Evolutionary conservation across 805 yeast genomes (phyloP), one percentile per base, ranked within the genome.

Genomic region (Suhomyces sp.): DNA sequence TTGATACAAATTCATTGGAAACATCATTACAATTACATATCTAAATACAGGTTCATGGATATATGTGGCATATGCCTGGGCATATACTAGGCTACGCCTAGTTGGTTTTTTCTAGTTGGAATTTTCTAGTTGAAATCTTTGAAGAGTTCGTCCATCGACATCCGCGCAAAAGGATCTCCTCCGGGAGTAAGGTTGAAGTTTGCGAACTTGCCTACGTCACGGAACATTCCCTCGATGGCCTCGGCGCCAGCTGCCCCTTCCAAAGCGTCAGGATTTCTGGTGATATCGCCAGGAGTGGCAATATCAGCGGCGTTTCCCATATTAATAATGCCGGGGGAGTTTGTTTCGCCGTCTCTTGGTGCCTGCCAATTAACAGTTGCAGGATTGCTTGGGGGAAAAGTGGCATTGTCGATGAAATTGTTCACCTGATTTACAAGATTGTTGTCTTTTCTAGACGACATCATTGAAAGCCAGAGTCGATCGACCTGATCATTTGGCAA

Each of bases 401-500:
- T 17, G 9, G 12, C 40, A 13, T 17, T 35, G 20, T 35, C 40
- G 40, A 19, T 17, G 40, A 4, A 35, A 15, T n/a, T 35, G 5
- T 17, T 37, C 7, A 15, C 41, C 22, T 37, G 41, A n/a, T 19
- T 37, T 1, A 17, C 41, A 37, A 37, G 24, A 27, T 37, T 17
- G 39, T 44, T 27, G 19, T 15, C 22, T 17, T 45, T 44, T 22
- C 46, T 46, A 17, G 29, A 19, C 35, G 51, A 35, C 54, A 55
- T 50, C 49, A 53, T 50, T 35, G 50, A 53, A 35, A 55, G 40
- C 58, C 58, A 55, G 13, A 55, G 24, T 33, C 39, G 43, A 35
- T 55, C 58, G 21, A 55, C 43, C 29, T 48, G 49, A 21, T 52
- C 48, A 17, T 49, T 47, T 6, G 53, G 49, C 15, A 48, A 46